Base-by-base conservation (phyloP, 805 yeast genomes). In the Komagataella phaffii region DNA sequence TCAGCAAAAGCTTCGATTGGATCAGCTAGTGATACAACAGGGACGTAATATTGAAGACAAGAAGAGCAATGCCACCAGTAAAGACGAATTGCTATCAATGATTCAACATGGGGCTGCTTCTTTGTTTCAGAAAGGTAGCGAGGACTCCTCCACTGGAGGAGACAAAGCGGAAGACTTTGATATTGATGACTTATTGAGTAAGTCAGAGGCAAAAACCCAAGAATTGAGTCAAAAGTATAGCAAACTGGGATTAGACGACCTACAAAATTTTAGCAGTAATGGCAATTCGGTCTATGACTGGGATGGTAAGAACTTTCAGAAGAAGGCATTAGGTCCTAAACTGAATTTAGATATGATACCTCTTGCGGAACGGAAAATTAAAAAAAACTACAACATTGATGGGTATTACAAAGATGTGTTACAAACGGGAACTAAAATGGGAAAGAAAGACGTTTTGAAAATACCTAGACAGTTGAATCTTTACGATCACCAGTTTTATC, bases 51-150 rank as follows among this genome's bases (percentile, higher is more conserved):
- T 17, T 7, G 64, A 64, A 46, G 76, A 36, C 74, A 73, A 51
- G 71, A 72, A 52, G 64, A 59, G 17, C 57, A 57, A 46, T 8
- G 55, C 59, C 18, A 58, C 61, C 14, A 68, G 76, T 4, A 86
- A 87, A 61, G 97, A 88, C 59, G 98, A 90, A 61, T 77, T 91
- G 59, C 69, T 91, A 21, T 88, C 85, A 49, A 93, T 93, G 98
- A 91, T 91, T 65, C 98, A 91, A 66, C 96, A 84, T 66, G 99
- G 99, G 53, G 99, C 99, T 1, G 83, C 85, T 63, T 80, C 82
- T 47, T 90, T 93, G 17, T 85, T 93, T 64, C 91, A 86, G 55
- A 58, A 61, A 12, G 47, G 59, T 46, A 5, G 56, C 55, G 40
- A 30, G 40, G 40, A 10, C 14, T 30, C 40, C 40, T 30, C 6